Evolutionary conservation across 331 rosid species (phyloP).

Genomic region (Malus hybrid): DNA sequence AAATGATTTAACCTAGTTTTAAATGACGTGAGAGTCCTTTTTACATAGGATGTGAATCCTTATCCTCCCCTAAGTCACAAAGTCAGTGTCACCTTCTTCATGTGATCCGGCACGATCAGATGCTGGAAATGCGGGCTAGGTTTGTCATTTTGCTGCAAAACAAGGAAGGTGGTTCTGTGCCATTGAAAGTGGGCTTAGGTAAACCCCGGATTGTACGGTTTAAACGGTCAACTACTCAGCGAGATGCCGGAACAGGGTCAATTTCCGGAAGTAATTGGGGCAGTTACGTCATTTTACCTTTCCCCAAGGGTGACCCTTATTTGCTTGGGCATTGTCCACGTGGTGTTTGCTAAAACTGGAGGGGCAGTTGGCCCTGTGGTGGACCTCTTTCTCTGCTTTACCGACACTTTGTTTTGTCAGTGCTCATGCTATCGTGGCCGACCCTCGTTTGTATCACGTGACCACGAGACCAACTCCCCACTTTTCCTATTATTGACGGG

Average conservation of each 20-base stretch:
- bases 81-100: neutral
- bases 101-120: neutral
- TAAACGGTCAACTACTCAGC: neutral
- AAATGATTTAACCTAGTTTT: neutral
- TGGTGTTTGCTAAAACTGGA: slow-evolving; percentile 19
- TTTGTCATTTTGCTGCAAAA: slow-evolving; percentile 18
- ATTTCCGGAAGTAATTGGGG: neutral
- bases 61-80: neutral
- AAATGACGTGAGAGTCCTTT: neutral
- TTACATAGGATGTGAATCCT: neutral
- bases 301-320: neutral
- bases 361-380: neutral
- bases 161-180: neutral
- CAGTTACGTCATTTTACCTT: slow-evolving; percentile 12
- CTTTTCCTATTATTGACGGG: slow-evolving; percentile 6
- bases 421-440: slow-evolving; percentile 34
- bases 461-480: slow-evolving; percentile 8
- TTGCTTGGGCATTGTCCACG: slow-evolving; percentile 36
- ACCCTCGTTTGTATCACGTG: slow-evolving; percentile 26
- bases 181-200: neutral
- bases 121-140: neutral
- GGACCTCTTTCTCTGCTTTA: slow-evolving; percentile 26
- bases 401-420: slow-evolving; percentile 58
- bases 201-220: slow-evolving; percentile 18
- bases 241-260: neutral